phyloP scores from a whole-genome alignment of 192 early-diverging fungal genomes.

The Lobosporangium transversale region DNA sequence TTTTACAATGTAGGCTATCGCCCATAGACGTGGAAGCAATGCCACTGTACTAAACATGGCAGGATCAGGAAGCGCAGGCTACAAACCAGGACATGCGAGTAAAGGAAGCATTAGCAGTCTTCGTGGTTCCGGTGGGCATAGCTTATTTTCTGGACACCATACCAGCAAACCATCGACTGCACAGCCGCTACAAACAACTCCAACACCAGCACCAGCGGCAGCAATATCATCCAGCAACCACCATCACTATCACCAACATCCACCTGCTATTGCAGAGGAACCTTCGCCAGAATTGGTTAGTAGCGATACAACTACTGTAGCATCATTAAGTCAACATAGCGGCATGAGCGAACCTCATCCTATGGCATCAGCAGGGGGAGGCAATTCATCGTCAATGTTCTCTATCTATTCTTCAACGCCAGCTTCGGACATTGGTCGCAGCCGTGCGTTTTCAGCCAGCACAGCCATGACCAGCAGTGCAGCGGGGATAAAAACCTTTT shows the following conservation, averaged over 20 bases:
- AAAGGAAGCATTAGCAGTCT: constrained; percentile 44
- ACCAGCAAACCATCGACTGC: background rate
- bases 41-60: constrained; percentile 30
- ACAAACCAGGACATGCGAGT: constrained; percentile 38
- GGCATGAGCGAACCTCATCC: constrained; percentile 5
- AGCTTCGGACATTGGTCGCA: constrained; percentile 2
- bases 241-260: constrained; percentile 4
- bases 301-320: background rate
- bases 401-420: constrained; percentile 20
- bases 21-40: constrained; percentile 50
- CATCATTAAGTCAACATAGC: background rate
- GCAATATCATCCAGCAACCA: background rate
- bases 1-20: constrained; percentile 30
- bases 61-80: constrained; percentile 2
- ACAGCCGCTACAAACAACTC: background rate
- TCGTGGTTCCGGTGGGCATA: constrained; percentile 27
- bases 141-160: constrained; percentile 43
- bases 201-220: background rate
- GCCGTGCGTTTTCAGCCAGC: background rate
- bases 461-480: background rate
- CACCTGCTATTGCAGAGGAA: constrained; percentile 20
- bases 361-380: no score
- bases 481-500: no score
- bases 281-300: background rate
- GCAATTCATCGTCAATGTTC: constrained; percentile 3